Base-by-base conservation (phyloP, 805 yeast genomes). In the Metschnikowia lochheadii region DNA sequence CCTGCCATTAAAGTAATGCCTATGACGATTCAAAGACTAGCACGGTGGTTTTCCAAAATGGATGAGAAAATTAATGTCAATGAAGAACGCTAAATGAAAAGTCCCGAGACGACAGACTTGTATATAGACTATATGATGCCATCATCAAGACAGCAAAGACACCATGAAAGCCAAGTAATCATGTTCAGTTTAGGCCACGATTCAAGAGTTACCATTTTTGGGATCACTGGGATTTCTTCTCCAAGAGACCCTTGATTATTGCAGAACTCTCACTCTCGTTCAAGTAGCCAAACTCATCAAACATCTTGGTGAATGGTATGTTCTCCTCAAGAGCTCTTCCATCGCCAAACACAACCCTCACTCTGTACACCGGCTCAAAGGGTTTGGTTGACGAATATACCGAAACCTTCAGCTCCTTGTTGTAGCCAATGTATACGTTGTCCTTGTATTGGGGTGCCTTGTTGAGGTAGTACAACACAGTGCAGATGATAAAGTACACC, bases 201-300 rank as follows among this genome's bases (percentile, higher is more conserved):
- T 11, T 26, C 11, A 26, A 8, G 11, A 8, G 29, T 3, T 3
- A 23, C 5, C 3, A 26, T 26, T 26, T 26, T 26, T 1, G 13
- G 2, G 21, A n/a, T 34, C 21, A 43, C 23, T 43, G 39, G 21
- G 32, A n/a, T 46, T 57, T 57, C 59, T 59, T 62, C 49, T 57
- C 58, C 45, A 63, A 42, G 15, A 53, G 51, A 13, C 40, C 49
- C 40, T 48, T 44, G 40, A 79, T 41, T 32, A 66, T 57, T 3
- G 54, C 50, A 17, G 61, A 59, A 40, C 72, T 66, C 23, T 60
- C 70, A 23, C 63, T 68, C 38, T 68, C 58, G 38, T 75, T 75
- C 52, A 75, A 66, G 46, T 55, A 76, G 1, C 84, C 83, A 47
- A 72, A 68, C 13, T 64, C 66, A 50, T 76, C 81, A 54, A 78